Evolutionary conservation across 768 basidiomycete genomes (phyloP), one percentile per base, ranked within the genome.

Genomic region (Phlebiopsis gigantea): DNA sequence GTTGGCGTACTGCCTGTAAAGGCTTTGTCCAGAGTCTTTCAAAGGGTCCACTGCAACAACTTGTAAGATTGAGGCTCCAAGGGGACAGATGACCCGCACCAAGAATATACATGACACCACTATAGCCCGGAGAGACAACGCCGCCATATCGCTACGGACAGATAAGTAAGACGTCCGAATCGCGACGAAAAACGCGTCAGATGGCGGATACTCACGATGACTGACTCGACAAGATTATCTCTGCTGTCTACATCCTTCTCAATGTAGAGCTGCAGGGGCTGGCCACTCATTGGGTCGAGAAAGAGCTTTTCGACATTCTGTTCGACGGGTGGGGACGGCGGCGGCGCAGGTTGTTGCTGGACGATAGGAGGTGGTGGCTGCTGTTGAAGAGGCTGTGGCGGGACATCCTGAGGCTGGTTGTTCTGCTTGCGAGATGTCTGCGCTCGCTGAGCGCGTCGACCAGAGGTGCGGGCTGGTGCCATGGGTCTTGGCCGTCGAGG

Each of bases 251-350:
- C 87, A 56, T 92, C 89, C 62, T 89, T 87, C 64, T 90, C 88
- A 64, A 93, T 77, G 72, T 87, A 93, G 59, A 92, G 77, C 22
- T 79, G 72, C 51, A 93, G 78, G 1, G 89, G 83, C 1, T 77
- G 82, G 63, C 91, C 91, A 69, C 90, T 80, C 81, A 89, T 85
- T 63, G 87, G 88, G 68, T 93, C 90, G 49, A 90, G 74, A 66
- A 93, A 93, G 55, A 93, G 77, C 51, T 67, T 61, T 75, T 74
- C 60, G 72, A 22, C 42, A 24, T 51, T 19, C 6, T 49, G n/a
- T 41, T 53, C 52, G 22, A 15, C 46, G 21, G 58, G 53, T 14
- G 47, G 50, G 6, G 50, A 51, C 15, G 50, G 47, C 30, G 44
- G 41, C 57, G 15, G 43, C 4, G 51, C 25, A 30, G 44, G 57